phyloP scores from a whole-genome alignment of 768 basidiomycete genomes.

The Cystobasidium tubakii region DNA sequence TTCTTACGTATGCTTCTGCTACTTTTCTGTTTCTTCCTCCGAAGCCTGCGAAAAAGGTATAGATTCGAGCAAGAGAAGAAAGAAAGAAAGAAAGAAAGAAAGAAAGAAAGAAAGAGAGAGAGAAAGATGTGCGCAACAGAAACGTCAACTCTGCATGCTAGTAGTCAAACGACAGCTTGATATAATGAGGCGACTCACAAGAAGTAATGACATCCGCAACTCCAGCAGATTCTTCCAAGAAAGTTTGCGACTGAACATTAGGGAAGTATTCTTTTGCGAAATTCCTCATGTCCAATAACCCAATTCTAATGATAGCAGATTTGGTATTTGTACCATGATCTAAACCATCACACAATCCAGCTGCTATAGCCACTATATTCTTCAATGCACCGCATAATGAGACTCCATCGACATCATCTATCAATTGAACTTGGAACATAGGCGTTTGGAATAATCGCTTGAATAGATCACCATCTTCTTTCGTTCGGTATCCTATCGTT shows the following conservation, averaged over 20 bases:
- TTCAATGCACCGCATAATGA: slow-evolving; percentile 54
- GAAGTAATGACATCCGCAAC: slow-evolving; percentile 55
- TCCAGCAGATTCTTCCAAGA: slow-evolving; percentile 52
- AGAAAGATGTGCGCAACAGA: neutral
- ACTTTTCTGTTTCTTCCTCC: slow-evolving; percentile 49
- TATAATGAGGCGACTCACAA: slow-evolving; percentile 46
- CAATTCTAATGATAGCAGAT: slow-evolving; percentile 55
- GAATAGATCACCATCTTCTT: slow-evolving; percentile 49
- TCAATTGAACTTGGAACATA: slow-evolving; percentile 51
- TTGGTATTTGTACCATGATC: slow-evolving; percentile 35
- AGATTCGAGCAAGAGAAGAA: too few species aligned
- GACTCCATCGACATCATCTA: slow-evolving; percentile 54
- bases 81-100: neutral
- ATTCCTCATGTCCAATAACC: slow-evolving; percentile 54
- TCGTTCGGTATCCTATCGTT: slow-evolving; percentile 53
- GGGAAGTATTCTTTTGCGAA: slow-evolving; percentile 53
- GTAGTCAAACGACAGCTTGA: too few species aligned
- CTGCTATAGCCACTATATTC: slow-evolving; percentile 54
- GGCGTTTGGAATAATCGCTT: slow-evolving; percentile 51
- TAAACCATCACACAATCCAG: slow-evolving; percentile 53
- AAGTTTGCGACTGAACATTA: slow-evolving; percentile 51
- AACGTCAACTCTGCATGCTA: too few species aligned
- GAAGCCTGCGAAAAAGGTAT: slow-evolving; percentile 36
- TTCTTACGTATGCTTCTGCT: slow-evolving; percentile 52
- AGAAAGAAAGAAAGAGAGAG: neutral